Evolutionary conservation across 2,329 filamentous ascomycete genomes (phyloP).

Genomic region (Nigrograna mackinnonii): DNA sequence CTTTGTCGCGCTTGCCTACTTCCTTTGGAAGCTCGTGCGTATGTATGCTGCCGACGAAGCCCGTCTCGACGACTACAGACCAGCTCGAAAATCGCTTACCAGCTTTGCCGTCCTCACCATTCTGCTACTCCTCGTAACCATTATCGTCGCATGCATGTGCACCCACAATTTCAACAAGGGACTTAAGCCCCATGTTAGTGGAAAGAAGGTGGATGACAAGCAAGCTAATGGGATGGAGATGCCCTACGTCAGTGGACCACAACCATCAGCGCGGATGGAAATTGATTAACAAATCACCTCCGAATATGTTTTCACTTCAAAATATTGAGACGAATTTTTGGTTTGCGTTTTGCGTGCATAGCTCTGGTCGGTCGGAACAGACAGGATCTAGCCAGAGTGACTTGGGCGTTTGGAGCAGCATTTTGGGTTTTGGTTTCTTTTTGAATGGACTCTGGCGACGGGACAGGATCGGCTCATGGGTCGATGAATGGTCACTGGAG

Average conservation of each 20-base stretch:
- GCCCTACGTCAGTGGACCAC: constrained; percentile 50
- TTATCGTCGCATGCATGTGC: constrained; percentile 83
- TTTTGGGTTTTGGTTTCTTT: too few relatives aligned
- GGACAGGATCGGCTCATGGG: too few relatives aligned
- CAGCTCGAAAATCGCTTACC: constrained; percentile 83
- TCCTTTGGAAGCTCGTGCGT: constrained; percentile 95
- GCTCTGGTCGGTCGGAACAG: too few relatives aligned
- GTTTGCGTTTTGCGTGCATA: background rate
- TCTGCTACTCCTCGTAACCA: constrained; percentile 83
- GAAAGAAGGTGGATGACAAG: constrained; percentile 51
- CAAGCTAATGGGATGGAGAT: constrained; percentile 57
- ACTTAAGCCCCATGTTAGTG: constrained; percentile 81
- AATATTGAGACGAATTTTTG: background rate
- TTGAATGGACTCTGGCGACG: too few relatives aligned
- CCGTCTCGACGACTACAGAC: constrained; percentile 63
- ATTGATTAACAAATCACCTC: constrained; percentile 32
- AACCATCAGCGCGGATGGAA: constrained; percentile 47
- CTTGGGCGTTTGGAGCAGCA: too few relatives aligned
- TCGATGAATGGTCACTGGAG: too few relatives aligned
- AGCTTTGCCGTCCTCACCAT: constrained; percentile 95
- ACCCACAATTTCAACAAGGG: constrained; percentile 89
- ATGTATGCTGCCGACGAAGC: constrained; percentile 73
- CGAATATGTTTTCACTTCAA: constrained; percentile 8
- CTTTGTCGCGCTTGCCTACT: constrained; percentile 88
- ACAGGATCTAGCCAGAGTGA: too few relatives aligned